Percentiles rank a stretch among this genome's conserved stretches.
phyloP scores from a whole-genome alignment of 2,329 filamentous ascomycete species.

The Fusarium hainanense region DNA sequence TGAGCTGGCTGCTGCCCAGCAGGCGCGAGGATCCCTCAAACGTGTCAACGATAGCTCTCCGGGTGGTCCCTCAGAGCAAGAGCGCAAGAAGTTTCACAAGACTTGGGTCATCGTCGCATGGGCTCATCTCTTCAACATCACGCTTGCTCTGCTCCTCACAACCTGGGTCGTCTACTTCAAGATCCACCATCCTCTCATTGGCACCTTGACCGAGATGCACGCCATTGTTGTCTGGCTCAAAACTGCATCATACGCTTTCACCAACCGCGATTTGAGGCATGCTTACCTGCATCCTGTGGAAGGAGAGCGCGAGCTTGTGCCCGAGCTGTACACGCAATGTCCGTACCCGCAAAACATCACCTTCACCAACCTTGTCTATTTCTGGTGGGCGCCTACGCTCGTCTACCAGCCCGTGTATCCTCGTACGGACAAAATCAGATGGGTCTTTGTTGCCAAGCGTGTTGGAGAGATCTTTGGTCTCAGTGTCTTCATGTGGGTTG shows the following conservation, averaged over 20 bases:
- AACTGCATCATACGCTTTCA: slow-evolving; percentile 94
- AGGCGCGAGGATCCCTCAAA: slow-evolving; percentile 76
- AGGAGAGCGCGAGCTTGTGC: slow-evolving; percentile 76
- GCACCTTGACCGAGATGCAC: slow-evolving; percentile 89
- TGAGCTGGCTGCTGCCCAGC: slow-evolving; percentile 82
- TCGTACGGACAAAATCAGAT: slow-evolving; percentile 81
- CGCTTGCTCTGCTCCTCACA: slow-evolving; percentile 81
- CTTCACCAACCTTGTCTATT: slow-evolving; percentile 87
- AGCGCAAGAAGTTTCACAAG: slow-evolving; percentile 73
- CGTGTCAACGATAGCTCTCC: slow-evolving; percentile 62
- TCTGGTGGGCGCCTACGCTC: slow-evolving; percentile 97
- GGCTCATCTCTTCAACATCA: slow-evolving; percentile 85
- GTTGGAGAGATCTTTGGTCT: slow-evolving; percentile 80
- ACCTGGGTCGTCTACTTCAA: slow-evolving; percentile 89
- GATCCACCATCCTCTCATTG: slow-evolving; percentile 93
- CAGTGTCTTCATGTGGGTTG: slow-evolving; percentile 93
- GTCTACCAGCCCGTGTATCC: slow-evolving; percentile 98
- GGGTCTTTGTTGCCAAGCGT: slow-evolving; percentile 88
- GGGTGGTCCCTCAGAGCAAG: slow-evolving; percentile 63
- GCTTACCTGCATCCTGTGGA: slow-evolving; percentile 82
- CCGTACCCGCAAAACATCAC: slow-evolving; percentile 95
- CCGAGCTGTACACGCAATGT: slow-evolving; percentile 82
- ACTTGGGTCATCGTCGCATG: slow-evolving; percentile 86
- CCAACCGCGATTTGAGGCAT: slow-evolving; percentile 93
- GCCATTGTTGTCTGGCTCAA: slow-evolving; percentile 97